These are phyloP conservation scores for Urostyla sp. DNA, from an alignment of 73 alveolate genomes.

Conservation along the genomic window DNA sequence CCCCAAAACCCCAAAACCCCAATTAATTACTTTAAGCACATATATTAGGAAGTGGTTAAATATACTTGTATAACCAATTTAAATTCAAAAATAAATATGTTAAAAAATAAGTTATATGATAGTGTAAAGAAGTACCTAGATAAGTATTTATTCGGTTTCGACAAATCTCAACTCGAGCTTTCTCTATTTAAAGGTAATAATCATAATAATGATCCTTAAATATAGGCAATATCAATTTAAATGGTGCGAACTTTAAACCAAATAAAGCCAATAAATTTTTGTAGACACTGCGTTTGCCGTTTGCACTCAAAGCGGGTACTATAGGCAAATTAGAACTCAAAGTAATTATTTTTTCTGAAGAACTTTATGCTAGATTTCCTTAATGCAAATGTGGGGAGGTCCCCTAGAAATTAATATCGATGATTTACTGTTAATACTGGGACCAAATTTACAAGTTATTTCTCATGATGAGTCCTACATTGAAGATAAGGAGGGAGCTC, in stretches of 20 bases:
- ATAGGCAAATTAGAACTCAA: conserved; percentile 72
- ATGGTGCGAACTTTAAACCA: conserved; percentile 80
- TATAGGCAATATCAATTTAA: conserved; percentile 73
- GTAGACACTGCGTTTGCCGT: conserved; percentile 75
- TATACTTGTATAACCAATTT: background rate
- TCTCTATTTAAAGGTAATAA: conserved; percentile 68
- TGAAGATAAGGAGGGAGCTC: conserved; percentile 12
- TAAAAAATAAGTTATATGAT: conserved; percentile 79
- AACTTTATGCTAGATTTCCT: background rate
- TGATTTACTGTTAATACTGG: conserved; percentile 53
- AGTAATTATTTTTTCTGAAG: background rate
- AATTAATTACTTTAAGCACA: background rate
- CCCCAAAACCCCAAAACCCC: conserved; percentile 66
- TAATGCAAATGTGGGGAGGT: conserved; percentile 37
- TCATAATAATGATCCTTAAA: background rate
- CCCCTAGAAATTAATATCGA: conserved; percentile 65
- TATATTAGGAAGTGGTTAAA: conserved; percentile 51
- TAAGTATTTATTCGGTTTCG: conserved; percentile 80
- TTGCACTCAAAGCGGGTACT: conserved; percentile 82
- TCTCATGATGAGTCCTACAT: conserved; percentile 48
- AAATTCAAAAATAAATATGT: conserved; percentile 73
- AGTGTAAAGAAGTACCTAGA: conserved; percentile 75
- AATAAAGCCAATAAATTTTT: conserved; percentile 81
- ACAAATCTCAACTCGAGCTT: conserved; percentile 75
- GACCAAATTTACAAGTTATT: conserved; percentile 45